Evolutionary conservation across 495 filamentous ascomycete species (phyloP).

Genomic region (Neurospora sp.): DNA sequence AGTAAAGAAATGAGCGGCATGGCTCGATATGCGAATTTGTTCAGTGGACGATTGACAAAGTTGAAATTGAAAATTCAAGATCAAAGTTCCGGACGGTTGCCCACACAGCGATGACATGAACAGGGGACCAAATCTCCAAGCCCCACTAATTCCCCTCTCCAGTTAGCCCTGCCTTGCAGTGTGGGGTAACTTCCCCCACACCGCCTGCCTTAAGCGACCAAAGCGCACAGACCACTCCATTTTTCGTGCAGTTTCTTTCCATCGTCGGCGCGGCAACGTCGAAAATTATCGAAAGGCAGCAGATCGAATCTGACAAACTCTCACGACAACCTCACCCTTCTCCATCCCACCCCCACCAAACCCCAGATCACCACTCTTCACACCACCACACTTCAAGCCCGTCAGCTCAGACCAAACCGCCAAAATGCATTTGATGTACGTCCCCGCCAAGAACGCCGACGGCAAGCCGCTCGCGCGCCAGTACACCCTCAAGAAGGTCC

Average conservation of each 20-base stretch:
- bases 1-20: neutral
- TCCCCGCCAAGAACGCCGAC: slow-evolving; percentile 46
- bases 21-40: neutral
- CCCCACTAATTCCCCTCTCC: neutral
- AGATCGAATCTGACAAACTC: neutral
- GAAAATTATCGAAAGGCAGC: neutral
- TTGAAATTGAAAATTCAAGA: neutral
- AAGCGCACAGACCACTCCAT: neutral
- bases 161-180: neutral
- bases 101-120: neutral
- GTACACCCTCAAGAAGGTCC: slow-evolving; percentile 84
- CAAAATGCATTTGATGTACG: slow-evolving; percentile 81
- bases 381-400: neutral
- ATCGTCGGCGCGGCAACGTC: neutral
- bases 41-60: neutral
- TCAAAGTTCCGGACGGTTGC: neutral
- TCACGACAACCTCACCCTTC: neutral
- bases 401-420: neutral
- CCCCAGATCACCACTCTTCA: neutral
- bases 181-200: neutral
- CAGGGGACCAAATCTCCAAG: neutral
- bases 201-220: neutral
- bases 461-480: slow-evolving; percentile 55
- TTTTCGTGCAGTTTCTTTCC: neutral
- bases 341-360: neutral